phyloP scores from a whole-genome alignment of 345 rosid genomes.

The Nephelium lappaceum region DNA sequence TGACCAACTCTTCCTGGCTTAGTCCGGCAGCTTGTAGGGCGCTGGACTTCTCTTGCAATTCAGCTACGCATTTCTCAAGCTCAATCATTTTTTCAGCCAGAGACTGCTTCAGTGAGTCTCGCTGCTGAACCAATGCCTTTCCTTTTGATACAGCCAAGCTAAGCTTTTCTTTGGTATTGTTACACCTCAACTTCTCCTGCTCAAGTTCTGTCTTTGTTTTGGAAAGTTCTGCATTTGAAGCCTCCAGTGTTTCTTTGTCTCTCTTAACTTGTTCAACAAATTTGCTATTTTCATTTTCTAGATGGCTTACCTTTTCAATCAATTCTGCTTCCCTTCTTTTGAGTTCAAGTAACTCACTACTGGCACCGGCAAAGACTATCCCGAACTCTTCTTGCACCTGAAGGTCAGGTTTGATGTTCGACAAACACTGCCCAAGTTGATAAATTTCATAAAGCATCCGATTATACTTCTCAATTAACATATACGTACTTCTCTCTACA shows the following conservation, averaged over 20 bases:
- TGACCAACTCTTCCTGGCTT: slow-evolving; percentile 57
- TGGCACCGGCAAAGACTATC: slow-evolving; percentile 57
- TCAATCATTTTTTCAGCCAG: slow-evolving; percentile 68
- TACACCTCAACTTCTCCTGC: slow-evolving; percentile 73
- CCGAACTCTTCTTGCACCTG: slow-evolving; percentile 58
- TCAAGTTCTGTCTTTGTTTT: slow-evolving; percentile 64
- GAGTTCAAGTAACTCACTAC: slow-evolving; percentile 58
- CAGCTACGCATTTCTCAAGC: slow-evolving; percentile 68
- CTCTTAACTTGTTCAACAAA: slow-evolving; percentile 60
- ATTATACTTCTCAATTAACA: slow-evolving; percentile 64
- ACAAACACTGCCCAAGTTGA: slow-evolving; percentile 67
- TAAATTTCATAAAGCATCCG: slow-evolving; percentile 63
- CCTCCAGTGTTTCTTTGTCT: slow-evolving; percentile 50
- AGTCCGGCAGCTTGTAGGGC: slow-evolving; percentile 61
- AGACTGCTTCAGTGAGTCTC: slow-evolving; percentile 79
- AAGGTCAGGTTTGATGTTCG: slow-evolving; percentile 44
- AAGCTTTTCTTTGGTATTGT: slow-evolving; percentile 90
- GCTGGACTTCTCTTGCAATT: slow-evolving; percentile 60
- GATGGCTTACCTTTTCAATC: slow-evolving; percentile 43
- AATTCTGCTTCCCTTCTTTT: slow-evolving; percentile 58
- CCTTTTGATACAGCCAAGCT: slow-evolving; percentile 96
- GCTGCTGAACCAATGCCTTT: slow-evolving; percentile 90
- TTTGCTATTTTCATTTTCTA: slow-evolving; percentile 60
- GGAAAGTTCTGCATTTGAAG: slow-evolving; percentile 49
- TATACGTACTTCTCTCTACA: slow-evolving; percentile 54